A percentile compares a stretch with the other conserved stretches of the same genome.
These are phyloP conservation scores for Pezicula neosporulosa DNA, from an alignment of 2,329 filamentous ascomycete genomes.

Conservation along the genomic window DNA sequence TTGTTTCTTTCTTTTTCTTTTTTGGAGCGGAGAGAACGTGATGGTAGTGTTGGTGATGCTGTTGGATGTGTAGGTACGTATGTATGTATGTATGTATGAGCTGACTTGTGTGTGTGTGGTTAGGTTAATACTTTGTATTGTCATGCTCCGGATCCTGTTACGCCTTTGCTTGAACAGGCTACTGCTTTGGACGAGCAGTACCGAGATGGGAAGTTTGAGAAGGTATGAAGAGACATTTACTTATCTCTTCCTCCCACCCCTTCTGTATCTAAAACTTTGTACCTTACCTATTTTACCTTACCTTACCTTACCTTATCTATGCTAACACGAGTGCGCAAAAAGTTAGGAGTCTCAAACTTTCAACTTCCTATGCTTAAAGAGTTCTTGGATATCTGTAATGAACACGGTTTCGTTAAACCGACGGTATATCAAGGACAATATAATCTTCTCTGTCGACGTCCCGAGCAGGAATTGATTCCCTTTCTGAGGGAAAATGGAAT, in stretches of 20 bases:
- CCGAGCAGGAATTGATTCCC: background rate
- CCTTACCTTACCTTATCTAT: background rate
- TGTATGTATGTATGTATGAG: no score
- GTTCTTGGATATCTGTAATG: conserved; percentile 20
- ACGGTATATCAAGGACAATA: conserved; percentile 28
- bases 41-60: no score
- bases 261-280: background rate
- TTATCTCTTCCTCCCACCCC: background rate
- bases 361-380: conserved; percentile 12
- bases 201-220: conserved; percentile 21
- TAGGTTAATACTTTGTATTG: conserved; percentile 5
- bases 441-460: conserved; percentile 4
- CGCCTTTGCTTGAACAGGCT: conserved; percentile 17
- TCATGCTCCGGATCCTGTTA: conserved; percentile 17
- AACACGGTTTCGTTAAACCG: conserved; percentile 25
- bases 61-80: no score
- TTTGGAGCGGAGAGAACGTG: no score
- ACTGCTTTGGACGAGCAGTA: conserved; percentile 23
- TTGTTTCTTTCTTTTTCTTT: background rate
- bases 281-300: background rate
- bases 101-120: no score
- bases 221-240: conserved; percentile 2
- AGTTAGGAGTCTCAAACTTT: conserved; percentile 28
- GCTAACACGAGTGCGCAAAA: background rate
- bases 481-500: background rate